Conservation (phyloP, 768 basidiomycete species). For the Tylopilus sp. region DNA sequence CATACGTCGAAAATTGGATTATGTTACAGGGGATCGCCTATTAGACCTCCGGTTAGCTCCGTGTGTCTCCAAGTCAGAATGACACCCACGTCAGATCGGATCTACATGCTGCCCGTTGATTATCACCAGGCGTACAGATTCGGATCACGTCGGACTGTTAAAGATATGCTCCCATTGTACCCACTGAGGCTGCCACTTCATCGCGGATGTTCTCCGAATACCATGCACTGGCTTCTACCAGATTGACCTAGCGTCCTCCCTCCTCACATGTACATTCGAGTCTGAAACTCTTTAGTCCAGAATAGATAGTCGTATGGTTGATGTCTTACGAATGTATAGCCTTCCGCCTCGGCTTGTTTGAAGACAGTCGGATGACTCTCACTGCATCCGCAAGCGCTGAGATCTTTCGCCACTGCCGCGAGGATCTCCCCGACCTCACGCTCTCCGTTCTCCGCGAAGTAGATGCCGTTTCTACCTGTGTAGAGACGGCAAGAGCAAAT, state of each 20-base stretch:
- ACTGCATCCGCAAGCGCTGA: slow-evolving; percentile 23
- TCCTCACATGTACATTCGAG: slow-evolving; percentile 14
- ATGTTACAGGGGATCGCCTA: background rate
- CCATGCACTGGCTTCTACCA: slow-evolving; percentile 30
- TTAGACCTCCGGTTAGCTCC: slow-evolving; percentile 4
- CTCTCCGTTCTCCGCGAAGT: slow-evolving; percentile 53
- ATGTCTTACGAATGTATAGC: slow-evolving; percentile 15
- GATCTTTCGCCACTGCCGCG: slow-evolving; percentile 37
- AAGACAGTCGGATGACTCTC: slow-evolving; percentile 39
- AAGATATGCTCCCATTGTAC: background rate
- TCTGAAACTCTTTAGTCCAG: slow-evolving; percentile 5
- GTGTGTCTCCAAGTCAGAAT: slow-evolving; percentile 6
- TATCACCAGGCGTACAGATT: background rate
- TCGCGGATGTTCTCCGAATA: slow-evolving; percentile 39
- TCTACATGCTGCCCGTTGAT: background rate
- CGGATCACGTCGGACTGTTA: background rate
- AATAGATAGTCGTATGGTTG: background rate
- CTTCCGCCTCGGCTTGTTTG: slow-evolving; percentile 23
- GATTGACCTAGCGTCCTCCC: slow-evolving; percentile 18
- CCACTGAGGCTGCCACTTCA: slow-evolving; percentile 34
- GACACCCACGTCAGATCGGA: background rate
- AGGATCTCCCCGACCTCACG: slow-evolving; percentile 42
- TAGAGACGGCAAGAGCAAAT: slow-evolving; percentile 17
- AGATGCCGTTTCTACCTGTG: slow-evolving; percentile 42
- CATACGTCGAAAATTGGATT: background rate